Percentiles rank a stretch among this genome's conserved stretches.
These are phyloP conservation scores for Globisporangium emineosum DNA, from an alignment of 352 stramenopile species.

Conservation along the genomic window DNA sequence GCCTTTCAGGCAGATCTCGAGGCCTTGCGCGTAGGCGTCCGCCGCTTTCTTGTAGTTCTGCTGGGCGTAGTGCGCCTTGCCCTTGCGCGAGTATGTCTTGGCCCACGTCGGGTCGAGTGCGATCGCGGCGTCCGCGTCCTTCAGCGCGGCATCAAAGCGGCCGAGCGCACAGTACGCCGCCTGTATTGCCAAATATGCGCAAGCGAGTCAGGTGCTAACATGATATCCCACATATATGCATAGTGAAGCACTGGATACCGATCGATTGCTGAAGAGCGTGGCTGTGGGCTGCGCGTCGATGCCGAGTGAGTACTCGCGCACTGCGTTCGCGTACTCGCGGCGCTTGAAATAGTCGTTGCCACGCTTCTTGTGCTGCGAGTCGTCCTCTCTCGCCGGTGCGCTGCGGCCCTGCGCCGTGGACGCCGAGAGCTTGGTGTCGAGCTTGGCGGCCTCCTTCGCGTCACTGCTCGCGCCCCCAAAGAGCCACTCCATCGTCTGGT, in stretches of 20 bases:
- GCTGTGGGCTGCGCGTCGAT: slow-evolving; percentile 51
- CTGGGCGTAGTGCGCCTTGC: slow-evolving; percentile 75
- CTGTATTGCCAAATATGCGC: slow-evolving; percentile 1
- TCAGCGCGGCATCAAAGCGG: slow-evolving; percentile 41
- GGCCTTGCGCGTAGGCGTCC: slow-evolving; percentile 67
- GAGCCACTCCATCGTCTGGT: slow-evolving; percentile 55
- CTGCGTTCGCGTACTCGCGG: slow-evolving; percentile 50
- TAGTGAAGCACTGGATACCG: slow-evolving; percentile 20
- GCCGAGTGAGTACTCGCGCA: slow-evolving; percentile 60
- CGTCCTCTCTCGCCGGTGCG: slow-evolving; percentile 55
- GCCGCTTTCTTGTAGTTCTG: slow-evolving; percentile 60
- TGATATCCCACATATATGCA: background rate
- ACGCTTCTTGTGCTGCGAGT: slow-evolving; percentile 59
- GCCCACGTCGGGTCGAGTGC: slow-evolving; percentile 62
- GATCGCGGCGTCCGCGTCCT: slow-evolving; percentile 62
- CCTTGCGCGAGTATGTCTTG: slow-evolving; percentile 75
- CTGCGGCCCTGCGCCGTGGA: slow-evolving; percentile 63
- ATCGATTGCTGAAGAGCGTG: slow-evolving; percentile 80
- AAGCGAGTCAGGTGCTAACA: background rate
- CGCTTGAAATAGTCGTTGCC: slow-evolving; percentile 67
- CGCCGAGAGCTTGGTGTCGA: slow-evolving; percentile 47
- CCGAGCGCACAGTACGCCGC: slow-evolving; percentile 66
- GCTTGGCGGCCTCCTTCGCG: slow-evolving; percentile 18
- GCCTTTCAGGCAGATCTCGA: slow-evolving; percentile 72
- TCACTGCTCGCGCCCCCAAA: slow-evolving; percentile 27